These are phyloP conservation scores for Thalassiosira livingstoniorum DNA, from an alignment of 352 stramenopile species.

Conservation along the genomic window DNA sequence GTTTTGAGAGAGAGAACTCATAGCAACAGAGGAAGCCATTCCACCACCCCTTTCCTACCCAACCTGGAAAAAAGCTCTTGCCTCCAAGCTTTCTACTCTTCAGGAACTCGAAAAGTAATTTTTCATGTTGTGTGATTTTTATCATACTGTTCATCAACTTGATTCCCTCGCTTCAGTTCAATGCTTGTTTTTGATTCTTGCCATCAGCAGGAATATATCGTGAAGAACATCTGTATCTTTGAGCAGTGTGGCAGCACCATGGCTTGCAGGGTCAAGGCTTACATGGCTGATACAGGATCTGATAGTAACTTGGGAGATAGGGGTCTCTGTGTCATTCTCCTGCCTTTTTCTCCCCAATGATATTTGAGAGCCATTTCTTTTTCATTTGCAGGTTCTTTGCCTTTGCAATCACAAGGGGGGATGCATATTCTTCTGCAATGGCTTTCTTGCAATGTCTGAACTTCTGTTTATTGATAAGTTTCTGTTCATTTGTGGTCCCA, in stretches of 20 bases:
- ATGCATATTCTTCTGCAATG: constrained; percentile 1
- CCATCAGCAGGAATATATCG: constrained; percentile 28
- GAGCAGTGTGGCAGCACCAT: constrained; percentile 4
- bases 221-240: constrained; percentile 15
- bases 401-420: not conserved
- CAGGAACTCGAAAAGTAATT: constrained; percentile 8
- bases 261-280: not conserved
- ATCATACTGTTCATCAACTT: constrained; percentile 29
- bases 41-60: not conserved
- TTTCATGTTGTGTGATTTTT: not conserved
- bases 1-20: not conserved
- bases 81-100: not conserved
- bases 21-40: constrained; percentile 8
- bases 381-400: not conserved
- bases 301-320: not conserved
- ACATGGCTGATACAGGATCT: not conserved
- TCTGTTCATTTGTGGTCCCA: not conserved
- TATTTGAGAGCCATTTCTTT: not conserved
- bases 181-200: constrained; percentile 13
- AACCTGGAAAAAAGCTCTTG: not conserved
- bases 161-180: not conserved
- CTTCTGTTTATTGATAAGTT: not conserved
- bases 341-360: not conserved
- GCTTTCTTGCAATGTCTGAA: not conserved
- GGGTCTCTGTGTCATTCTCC: not conserved